Conservation (phyloP, 2,329 filamentous ascomycete species). For the Sclerotinia subarctica region DNA sequence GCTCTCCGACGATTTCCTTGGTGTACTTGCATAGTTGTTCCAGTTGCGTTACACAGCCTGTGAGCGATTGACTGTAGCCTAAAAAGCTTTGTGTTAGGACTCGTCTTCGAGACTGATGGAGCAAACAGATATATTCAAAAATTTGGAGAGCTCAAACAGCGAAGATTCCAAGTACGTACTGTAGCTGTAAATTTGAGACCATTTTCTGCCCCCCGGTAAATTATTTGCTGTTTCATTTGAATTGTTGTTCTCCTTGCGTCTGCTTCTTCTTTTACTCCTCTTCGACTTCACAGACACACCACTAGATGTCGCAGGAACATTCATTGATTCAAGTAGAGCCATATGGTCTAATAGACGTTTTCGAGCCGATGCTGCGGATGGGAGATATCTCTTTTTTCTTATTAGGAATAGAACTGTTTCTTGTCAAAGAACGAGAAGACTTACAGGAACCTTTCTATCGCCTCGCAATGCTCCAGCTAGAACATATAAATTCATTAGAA, state of each 20-base stretch:
- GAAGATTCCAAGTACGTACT: constrained; percentile 4
- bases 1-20: constrained; percentile 56
- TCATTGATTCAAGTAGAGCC: constrained; percentile 45
- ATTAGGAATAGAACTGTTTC: neutral
- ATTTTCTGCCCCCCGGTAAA: constrained; percentile 42
- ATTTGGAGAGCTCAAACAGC: too few relatives aligned
- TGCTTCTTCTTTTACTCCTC: constrained; percentile 4
- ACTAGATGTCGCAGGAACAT: constrained; percentile 18
- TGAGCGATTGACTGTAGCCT: constrained; percentile 51
- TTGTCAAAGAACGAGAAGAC: constrained; percentile 2
- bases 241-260: neutral
- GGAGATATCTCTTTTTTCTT: constrained; percentile 47
- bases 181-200: constrained; percentile 57
- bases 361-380: constrained; percentile 52
- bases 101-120: neutral
- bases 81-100: neutral
- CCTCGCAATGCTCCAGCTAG: constrained; percentile 54
- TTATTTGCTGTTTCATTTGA: constrained; percentile 23
- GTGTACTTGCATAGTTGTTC: constrained; percentile 54
- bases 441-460: constrained; percentile 46
- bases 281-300: constrained; percentile 7
- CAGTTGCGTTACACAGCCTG: constrained; percentile 51
- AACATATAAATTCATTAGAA: constrained; percentile 57
- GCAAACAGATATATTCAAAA: too few relatives aligned
- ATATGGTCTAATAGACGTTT: constrained; percentile 52